These are phyloP conservation scores for Caloboletus firmus DNA, from an alignment of 1,284 basidiomycete species.

Conservation along the genomic window DNA sequence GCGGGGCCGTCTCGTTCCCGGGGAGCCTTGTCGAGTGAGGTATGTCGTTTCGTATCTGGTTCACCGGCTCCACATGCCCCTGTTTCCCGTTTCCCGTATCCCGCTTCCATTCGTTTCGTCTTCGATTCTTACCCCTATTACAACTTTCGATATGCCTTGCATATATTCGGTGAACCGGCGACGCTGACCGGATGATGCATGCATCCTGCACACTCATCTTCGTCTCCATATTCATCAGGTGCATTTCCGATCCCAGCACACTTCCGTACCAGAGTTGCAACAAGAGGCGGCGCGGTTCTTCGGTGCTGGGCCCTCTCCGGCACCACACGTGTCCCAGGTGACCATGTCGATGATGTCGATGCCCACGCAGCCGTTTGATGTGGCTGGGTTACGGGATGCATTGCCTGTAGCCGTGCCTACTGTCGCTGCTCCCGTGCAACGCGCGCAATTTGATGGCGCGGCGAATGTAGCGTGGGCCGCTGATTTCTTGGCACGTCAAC, in stretches of 20 bases:
- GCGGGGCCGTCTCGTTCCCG: slow-evolving; percentile 22
- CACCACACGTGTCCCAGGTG: slow-evolving; percentile 27
- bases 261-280: slow-evolving; percentile 44
- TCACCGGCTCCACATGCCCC: slow-evolving; percentile 12
- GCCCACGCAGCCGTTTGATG: slow-evolving; percentile 42
- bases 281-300: slow-evolving; percentile 75
- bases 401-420: slow-evolving; percentile 39
- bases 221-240: slow-evolving; percentile 1
- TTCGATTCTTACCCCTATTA: not conserved
- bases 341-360: slow-evolving; percentile 21
- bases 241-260: slow-evolving; percentile 59
- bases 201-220: not conserved
- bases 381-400: slow-evolving; percentile 55
- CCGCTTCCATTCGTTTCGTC: slow-evolving; percentile 7
- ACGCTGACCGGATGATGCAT: not conserved
- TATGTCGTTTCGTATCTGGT: slow-evolving; percentile 15
- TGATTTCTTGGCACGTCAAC: slow-evolving; percentile 53
- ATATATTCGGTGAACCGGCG: not conserved
- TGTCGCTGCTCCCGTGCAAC: slow-evolving; percentile 24
- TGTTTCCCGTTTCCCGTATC: not conserved
- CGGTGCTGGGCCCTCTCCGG: slow-evolving; percentile 35
- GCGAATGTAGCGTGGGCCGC: slow-evolving; percentile 26
- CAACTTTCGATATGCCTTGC: not conserved
- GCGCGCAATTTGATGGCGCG: slow-evolving; percentile 25
- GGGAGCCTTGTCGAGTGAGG: slow-evolving; percentile 12